These are phyloP conservation scores for Mucor sp. DNA, from an alignment of 371 early-diverging fungal genomes.

Conservation along the genomic window DNA sequence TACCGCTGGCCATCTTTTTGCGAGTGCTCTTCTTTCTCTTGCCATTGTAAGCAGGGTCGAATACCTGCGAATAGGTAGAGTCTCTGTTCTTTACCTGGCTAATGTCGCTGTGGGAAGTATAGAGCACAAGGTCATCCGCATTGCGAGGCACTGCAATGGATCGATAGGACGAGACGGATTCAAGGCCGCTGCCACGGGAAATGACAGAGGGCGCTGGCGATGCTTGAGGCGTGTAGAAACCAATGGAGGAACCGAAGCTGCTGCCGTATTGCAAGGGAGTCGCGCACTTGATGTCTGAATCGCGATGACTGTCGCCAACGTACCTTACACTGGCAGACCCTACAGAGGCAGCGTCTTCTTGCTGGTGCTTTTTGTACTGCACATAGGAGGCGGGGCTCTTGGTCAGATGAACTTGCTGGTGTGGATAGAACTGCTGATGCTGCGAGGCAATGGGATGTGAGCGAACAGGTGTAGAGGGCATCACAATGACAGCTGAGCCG, in stretches of 20 bases:
- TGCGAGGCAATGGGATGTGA: background rate
- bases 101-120: background rate
- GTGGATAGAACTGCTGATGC: background rate
- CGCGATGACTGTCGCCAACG: background rate
- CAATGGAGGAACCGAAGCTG: background rate
- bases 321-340: background rate
- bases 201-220: background rate
- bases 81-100: background rate
- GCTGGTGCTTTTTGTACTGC: background rate
- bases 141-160: slow-evolving; percentile 3
- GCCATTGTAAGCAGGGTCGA: background rate
- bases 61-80: slow-evolving; percentile 5
- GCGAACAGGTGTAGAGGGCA: background rate
- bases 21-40: background rate
- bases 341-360: background rate
- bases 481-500: background rate
- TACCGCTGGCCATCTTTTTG: background rate
- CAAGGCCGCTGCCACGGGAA: background rate
- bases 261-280: background rate
- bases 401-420: background rate
- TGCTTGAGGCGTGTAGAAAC: background rate
- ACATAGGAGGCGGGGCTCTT: background rate
- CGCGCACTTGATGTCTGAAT: no score
- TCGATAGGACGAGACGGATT: background rate
- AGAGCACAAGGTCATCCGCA: slow-evolving; percentile 1